These are phyloP conservation scores for Bryoglossum gracile DNA, from an alignment of 495 filamentous ascomycete genomes.

Conservation along the genomic window DNA sequence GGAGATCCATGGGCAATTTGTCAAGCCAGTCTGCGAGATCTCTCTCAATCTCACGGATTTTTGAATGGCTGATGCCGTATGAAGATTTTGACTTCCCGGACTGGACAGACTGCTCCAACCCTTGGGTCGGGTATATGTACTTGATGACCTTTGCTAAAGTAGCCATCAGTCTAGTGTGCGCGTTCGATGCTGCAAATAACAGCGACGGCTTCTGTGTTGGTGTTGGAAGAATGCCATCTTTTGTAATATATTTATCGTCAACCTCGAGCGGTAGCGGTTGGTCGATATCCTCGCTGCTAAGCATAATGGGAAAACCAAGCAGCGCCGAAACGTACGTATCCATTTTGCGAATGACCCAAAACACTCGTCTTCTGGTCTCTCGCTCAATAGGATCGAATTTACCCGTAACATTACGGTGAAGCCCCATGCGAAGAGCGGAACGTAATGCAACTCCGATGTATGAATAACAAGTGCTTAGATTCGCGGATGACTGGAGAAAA, in stretches of 20 bases:
- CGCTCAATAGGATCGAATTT: conserved; percentile 79
- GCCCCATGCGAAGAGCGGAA: conserved; percentile 76
- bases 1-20: conserved; percentile 62
- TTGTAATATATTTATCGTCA: conserved; percentile 89
- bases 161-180: conserved; percentile 68
- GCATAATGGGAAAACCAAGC: conserved; percentile 75
- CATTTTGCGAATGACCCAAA: conserved; percentile 89
- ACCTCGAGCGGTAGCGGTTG: conserved; percentile 78
- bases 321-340: conserved; percentile 89
- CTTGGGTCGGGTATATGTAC: conserved; percentile 84
- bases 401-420: conserved; percentile 69
- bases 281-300: conserved; percentile 86
- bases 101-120: conserved; percentile 49
- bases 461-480: conserved; percentile 87
- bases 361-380: conserved; percentile 76
- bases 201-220: conserved; percentile 68
- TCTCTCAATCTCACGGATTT: conserved; percentile 82
- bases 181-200: conserved; percentile 74
- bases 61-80: conserved; percentile 82
- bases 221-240: conserved; percentile 63
- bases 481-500: conserved; percentile 85
- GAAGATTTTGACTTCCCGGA: conserved; percentile 33
- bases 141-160: conserved; percentile 81
- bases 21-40: conserved; percentile 85
- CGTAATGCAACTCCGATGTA: conserved; percentile 87